phyloP scores from a whole-genome alignment of 192 early-diverging fungal species.

The Coemansia reversa region DNA sequence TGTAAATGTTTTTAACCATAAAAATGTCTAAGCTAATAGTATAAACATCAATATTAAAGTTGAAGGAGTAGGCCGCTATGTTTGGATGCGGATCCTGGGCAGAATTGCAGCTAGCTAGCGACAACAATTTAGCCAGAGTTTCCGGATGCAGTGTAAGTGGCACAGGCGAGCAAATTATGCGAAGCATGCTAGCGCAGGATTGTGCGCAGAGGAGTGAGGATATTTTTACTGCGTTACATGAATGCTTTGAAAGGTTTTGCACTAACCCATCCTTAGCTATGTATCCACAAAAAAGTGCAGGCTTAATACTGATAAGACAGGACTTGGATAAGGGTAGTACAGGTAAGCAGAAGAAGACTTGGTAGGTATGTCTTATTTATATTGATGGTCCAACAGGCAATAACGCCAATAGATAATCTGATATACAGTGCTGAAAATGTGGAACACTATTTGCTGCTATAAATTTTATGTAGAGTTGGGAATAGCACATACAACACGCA shows the following conservation, averaged over 20 bases:
- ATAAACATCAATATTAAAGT: background rate
- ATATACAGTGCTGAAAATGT: background rate
- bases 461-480: conserved; percentile 63
- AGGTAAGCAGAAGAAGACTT: conserved; percentile 7
- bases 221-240: conserved; percentile 18
- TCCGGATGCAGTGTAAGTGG: conserved; percentile 65
- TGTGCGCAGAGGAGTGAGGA: conserved; percentile 46
- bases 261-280: background rate
- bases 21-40: background rate
- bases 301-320: conserved; percentile 30
- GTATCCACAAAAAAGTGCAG: conserved; percentile 18
- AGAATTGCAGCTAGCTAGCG: conserved; percentile 19
- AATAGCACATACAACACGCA: conserved; percentile 69
- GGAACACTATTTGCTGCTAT: background rate
- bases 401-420: background rate
- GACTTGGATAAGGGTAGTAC: conserved; percentile 12
- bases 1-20: too few relatives aligned
- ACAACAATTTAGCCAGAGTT: conserved; percentile 19
- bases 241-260: conserved; percentile 21
- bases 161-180: conserved; percentile 85
- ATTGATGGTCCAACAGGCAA: background rate
- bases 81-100: conserved; percentile 85
- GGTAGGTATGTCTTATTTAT: background rate
- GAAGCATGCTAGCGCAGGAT: conserved; percentile 64
- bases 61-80: conserved; percentile 65